Base-by-base conservation (phyloP, 441 rosid genomes). In the Biscutella auriculata region DNA sequence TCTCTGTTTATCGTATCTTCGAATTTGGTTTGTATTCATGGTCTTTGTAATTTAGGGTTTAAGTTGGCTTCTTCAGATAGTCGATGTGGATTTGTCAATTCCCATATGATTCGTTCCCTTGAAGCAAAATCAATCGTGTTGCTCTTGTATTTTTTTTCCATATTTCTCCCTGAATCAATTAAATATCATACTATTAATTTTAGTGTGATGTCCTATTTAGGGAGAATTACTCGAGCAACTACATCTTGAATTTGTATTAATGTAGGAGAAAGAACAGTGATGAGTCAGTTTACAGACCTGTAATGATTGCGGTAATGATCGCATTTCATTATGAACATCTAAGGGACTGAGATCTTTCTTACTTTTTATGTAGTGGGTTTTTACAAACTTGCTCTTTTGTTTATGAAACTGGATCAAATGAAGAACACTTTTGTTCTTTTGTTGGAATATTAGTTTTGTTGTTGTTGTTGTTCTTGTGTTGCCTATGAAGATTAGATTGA, bases 71-170 rank as follows among this genome's bases (percentile, higher is more conserved):
- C 91, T 26, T 77, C 79, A 80, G 83, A 84, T 87, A 84, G 88
- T 87, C 87, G 59, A 68, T 76, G 89, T 43, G 83, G 91, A 80
- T 73, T 6, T 14, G 4, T 59, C 73, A 1, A 62, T 82, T 87
- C 83, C 89, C 86, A 73, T 56, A 26, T 52, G 86, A 79, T 79
- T 84, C 93, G 89, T 84, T 84, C 95, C 92, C 86, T 81, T 65
- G 92, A 87, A 81, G 92, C 95, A 27, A 82, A 10, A 87, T 25
- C 1, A 26, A 49, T 62, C 64, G 89, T 82, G 93, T 71, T 82
- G 82, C 71, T 34, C 65, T 57, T 12, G 56, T 19, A n/a, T n/a
- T n/a, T n/a, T 16, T 32, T 13, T 14, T 12, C 2, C 0, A 0
- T 5, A 48, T 48, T 33, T 19, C 47, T 52, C 68, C 23, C 59